These are phyloP conservation scores for Chlorella sp. DNA, from an alignment of 139 green algal species.

Conservation along the genomic window DNA sequence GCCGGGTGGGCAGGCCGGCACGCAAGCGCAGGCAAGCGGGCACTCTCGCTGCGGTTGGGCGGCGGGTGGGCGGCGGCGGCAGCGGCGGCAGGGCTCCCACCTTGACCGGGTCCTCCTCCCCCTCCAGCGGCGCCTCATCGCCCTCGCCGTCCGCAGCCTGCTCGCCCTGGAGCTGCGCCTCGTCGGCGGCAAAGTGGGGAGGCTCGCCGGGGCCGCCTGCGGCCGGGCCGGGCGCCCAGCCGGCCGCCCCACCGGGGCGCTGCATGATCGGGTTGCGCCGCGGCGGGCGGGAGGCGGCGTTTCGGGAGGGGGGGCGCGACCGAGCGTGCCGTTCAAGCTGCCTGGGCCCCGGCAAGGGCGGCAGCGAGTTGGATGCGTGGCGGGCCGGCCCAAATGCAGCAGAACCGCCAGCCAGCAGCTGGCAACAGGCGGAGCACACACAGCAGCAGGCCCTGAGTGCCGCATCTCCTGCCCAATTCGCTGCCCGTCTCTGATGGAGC, in stretches of 20 bases:
- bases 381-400: too few relatives aligned
- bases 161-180: not conserved
- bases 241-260: not conserved
- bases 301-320: too few relatives aligned
- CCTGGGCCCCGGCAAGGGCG: too few relatives aligned
- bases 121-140: not conserved
- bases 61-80: too few relatives aligned
- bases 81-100: conserved; percentile 1
- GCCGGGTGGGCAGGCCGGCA: not conserved
- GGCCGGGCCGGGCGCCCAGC: not conserved
- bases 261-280: not conserved
- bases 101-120: conserved; percentile 41
- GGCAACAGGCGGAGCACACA: too few relatives aligned
- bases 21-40: too few relatives aligned
- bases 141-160: not conserved
- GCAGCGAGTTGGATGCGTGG: too few relatives aligned
- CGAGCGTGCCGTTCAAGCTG: too few relatives aligned
- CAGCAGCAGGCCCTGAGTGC: too few relatives aligned
- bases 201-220: not conserved
- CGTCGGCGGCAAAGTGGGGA: not conserved
- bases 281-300: not conserved
- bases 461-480: not conserved
- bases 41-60: not conserved
- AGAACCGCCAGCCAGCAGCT: too few relatives aligned
- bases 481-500: not conserved